Evolutionary conservation across 2,329 filamentous ascomycete genomes (phyloP), one percentile per base, ranked within the genome.

Genomic region (Phialophora macrospora): DNA sequence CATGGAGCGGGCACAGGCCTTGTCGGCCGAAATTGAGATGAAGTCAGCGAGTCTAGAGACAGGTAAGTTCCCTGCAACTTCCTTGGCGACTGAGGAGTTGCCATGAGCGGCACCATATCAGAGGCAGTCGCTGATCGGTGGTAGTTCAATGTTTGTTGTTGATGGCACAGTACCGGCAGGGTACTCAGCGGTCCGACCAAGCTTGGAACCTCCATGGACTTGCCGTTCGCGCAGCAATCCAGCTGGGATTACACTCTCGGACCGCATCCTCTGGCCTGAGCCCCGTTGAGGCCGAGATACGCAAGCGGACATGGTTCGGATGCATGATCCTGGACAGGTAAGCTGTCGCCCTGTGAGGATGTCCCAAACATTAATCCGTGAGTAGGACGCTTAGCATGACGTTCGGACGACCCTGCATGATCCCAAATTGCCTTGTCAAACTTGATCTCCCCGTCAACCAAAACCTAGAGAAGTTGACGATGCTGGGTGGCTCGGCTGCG

Each of bases 141-240:
- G 22, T 17, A 68, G 66, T 68, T 9, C 66, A 68, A 64, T 68
- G 63, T 49, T 56, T 68, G 34, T 62, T 68, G 5, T 57, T 68
- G 58, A 68, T 68, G 67, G 67, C 67, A 49, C 67, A 68, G 32
- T 68, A 66, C 44, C 67, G 61, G 11, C 67, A 68, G 49, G 67
- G 67, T 14, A 68, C 67, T 34, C 67, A 68, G 49, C 41, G 67
- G 17, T 66, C 67, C 32, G 67, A 68, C 22, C 63, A 68, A 60
- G 67, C 67, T 20, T 68, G 67, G 67, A 68, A 62, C 46, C 58
- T 68, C 7, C 67, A 68, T 62, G 67, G 67, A 9, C 34, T 66
- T 12, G 67, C 67, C 14, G 67, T 68, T n/a, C 57, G 64, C 22
- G 67, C 67, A 55, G 67, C 67, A 11, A 58, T 68, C 32, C 67